Conservation (phyloP, 1,284 basidiomycete genomes). For the Abortiporus biennis region DNA sequence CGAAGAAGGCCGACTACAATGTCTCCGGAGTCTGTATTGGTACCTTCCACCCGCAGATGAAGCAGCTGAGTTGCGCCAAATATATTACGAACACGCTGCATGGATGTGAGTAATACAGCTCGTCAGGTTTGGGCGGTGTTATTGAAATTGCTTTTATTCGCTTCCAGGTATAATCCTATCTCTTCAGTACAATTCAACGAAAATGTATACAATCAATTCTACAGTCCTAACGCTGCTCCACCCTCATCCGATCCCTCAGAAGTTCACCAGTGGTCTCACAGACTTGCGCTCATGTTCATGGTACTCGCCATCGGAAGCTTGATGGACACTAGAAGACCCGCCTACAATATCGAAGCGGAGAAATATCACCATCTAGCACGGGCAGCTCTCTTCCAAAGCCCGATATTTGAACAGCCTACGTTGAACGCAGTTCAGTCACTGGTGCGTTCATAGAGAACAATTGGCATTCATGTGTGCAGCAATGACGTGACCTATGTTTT, state of each 20-base stretch:
- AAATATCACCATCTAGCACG: slow-evolving; percentile 72
- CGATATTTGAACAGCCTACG: slow-evolving; percentile 70
- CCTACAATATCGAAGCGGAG: slow-evolving; percentile 72
- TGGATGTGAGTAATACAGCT: slow-evolving; percentile 55
- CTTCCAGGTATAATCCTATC: slow-evolving; percentile 66
- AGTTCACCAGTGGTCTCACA: slow-evolving; percentile 57
- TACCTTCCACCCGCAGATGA: slow-evolving; percentile 58
- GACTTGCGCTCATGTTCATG: slow-evolving; percentile 69
- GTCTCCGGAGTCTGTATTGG: slow-evolving; percentile 55
- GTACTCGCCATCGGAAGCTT: slow-evolving; percentile 68
- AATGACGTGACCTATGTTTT: slow-evolving; percentile 1
- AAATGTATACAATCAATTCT: slow-evolving; percentile 59
- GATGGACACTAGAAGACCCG: slow-evolving; percentile 56
- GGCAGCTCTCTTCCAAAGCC: slow-evolving; percentile 65
- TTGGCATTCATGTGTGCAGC: not conserved
- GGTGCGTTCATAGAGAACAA: slow-evolving; percentile 32
- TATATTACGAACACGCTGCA: slow-evolving; percentile 65
- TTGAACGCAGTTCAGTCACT: slow-evolving; percentile 66
- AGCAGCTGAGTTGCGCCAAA: slow-evolving; percentile 52
- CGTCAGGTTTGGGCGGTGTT: not conserved
- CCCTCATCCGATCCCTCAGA: slow-evolving; percentile 50
- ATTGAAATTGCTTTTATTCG: not conserved
- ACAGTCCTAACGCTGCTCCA: slow-evolving; percentile 39
- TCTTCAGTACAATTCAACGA: slow-evolving; percentile 58
- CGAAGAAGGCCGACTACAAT: slow-evolving; percentile 33